Evolutionary conservation across 352 stramenopile species (phyloP), one percentile per base, ranked within the genome.

Genomic region (Globisporangium paroecandrum): DNA sequence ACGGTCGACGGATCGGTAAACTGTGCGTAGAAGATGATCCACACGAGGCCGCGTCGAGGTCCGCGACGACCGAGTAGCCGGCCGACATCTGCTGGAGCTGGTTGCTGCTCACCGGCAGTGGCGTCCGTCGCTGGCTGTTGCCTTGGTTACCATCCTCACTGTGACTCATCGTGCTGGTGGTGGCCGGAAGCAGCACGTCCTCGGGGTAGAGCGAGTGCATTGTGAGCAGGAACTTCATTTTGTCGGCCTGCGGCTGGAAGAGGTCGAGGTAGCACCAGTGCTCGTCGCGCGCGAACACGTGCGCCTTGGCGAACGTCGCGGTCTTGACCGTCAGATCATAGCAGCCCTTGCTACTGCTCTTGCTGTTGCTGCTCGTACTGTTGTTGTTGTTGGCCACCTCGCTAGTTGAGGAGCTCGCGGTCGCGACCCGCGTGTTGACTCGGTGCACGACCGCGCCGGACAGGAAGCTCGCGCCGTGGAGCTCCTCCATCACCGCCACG

Each of bases 241-340:
- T 32, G 15, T 64, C 27, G 24, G 20, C 13, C 13, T 47, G 18
- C 54, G 25, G 54, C 12, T 60, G 25, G 43, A 73, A 59, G 18
- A 68, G 61, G 34, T 82, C 76, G 29, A 83, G 71, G 58, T 72
- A 83, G 62, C 75, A 85, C 77, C 75, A 85, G 57, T 87, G 75
- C 53, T 87, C 77, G 64, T 78, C 82, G 53, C 70, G 73, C 32
- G 72, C 71, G 24, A 88, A 73, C 55, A 82, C 58, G 63, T 82
- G 74, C 10, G 77, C 63, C 41, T 77, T 79, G 12, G 69, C 69
- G 64, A 88, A 85, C 64, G 75, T 83, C n/a, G 69, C 76, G 3
- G 78, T 88, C 69, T 80, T 75, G 43, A 78, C 73, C 51, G 73
- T 13, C 62, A 58, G 46, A 81, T 81, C 41, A 62, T 69, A 9